Base-by-base conservation (phyloP, 148 eudicot genomes). In the Rhododendron griersonianum region DNA sequence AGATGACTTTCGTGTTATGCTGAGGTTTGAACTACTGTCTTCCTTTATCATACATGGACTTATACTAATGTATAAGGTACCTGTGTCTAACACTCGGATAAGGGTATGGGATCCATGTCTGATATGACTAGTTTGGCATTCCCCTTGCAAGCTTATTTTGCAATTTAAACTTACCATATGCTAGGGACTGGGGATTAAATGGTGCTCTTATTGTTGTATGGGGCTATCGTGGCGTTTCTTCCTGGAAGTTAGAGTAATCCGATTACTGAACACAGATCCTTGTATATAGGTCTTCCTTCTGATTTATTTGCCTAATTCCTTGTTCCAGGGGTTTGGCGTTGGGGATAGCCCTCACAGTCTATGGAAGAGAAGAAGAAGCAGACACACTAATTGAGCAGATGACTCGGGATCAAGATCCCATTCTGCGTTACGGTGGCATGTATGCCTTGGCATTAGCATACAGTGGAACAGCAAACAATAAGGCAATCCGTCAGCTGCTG, bases 391-490 rank as follows among this genome's bases (percentile, higher is more conserved):
- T 97, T 87, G 98, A 95, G 93, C 98, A 95, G 84, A 93, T 97
- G 99, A 97, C 99, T 57, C 91, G 98, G 81, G 99, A 97, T 89
- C 99, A 97, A 89, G 99, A 97, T 89, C 98, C 99, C 80, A 97
- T 97, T 37, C 45, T 97, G 73, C 94, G 99, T 65, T 97, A 97
- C 85, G 98, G 99, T 89, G 99, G 99, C 89, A 95, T 97, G 98
- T 98, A 98, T 88, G 99, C 99, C 7, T 87, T 98, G 89, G 99
- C 96, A 63, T 91, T 98, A 91, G 99, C 99, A 33, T 98, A 98
- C 89, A 91, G 98, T 11, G 99, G 99, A 85, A 98, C 99, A 23
- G 90, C 96, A 48, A 98, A 95, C 87, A 98, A 98, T 90, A 95
- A 98, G 93, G 99, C 99, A 65, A 98, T 98, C 78, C 98, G 98